Base-by-base conservation (phyloP, 495 filamentous ascomycete species). In the Penicillium roqueforti region DNA sequence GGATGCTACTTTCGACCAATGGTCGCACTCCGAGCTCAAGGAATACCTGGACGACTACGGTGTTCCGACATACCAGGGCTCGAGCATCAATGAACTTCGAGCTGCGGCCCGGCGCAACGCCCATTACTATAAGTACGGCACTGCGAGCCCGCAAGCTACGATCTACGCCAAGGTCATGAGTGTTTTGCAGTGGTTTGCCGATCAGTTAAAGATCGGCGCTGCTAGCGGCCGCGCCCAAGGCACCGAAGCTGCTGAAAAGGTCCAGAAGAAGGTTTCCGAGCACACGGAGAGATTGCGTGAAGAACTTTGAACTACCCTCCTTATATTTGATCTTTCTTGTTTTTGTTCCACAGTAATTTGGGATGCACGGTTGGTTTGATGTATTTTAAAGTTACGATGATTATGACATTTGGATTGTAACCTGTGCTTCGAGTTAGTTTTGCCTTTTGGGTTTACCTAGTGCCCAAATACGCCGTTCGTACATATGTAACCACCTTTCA, bases 1-100 rank as follows among this genome's bases (percentile, higher is more conserved):
- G 75, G 81, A 86, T 16, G 69, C 68, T 16, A 79, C 83, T 4
- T 93, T 93, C 57, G 85, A 93, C 43, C 85, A 82, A 2, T 95
- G 90, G 90, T 87, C 87, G 47, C 83, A 84, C 26, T 85, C 81
- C 14, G 90, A 95, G 18, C 75, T 95, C 48, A 92, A 92, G 75
- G 72, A 80, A 13, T 92, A 91, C 56, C 78, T 92, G 11, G 89
- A 92, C 66, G 86, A 83, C 45, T 92, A 91, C 61, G 89, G 88
- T 36, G 77, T 92, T 55, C 80, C 83, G 10, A 81, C 79, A 39
- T 87, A 86, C 40, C 87, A 89, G 69, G 87, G 86, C 26, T 83
- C 82, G 31, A 84, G 69, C 45, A 67, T 80, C 49, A 85, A 87
- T 55, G 76, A 87, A 58, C 74, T 88, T 42, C 78, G 76, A 36